Evolutionary conservation across 192 early-diverging fungal genomes (phyloP).

Genomic region (Radiomyces spectabilis): DNA sequence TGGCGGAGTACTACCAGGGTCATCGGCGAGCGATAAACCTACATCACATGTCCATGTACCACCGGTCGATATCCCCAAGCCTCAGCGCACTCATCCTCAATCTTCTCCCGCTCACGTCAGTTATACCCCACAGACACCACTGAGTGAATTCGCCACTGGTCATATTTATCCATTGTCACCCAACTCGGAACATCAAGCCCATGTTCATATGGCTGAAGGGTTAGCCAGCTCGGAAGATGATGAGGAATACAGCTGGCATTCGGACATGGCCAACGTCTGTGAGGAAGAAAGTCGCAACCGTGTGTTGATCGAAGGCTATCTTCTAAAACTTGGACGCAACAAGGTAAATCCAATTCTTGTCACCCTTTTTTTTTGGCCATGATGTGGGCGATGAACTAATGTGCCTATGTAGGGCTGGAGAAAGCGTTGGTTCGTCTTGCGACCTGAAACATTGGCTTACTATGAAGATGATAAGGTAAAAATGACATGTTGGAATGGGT

Average conservation of each 20-base stretch:
- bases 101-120: neutral
- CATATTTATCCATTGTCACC: conserved; percentile 23
- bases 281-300: conserved; percentile 37
- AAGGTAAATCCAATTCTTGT: conserved; percentile 25
- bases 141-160: conserved; percentile 11
- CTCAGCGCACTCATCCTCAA: neutral
- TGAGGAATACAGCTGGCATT: conserved; percentile 16
- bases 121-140: neutral
- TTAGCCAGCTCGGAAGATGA: conserved; percentile 25
- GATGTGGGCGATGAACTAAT: too few species aligned
- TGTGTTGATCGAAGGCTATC: conserved; percentile 43
- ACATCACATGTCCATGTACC: too few species aligned
- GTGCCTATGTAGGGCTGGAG: conserved; percentile 38
- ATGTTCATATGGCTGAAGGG: conserved; percentile 15
- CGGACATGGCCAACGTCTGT: conserved; percentile 21
- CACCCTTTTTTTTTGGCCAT: conserved; percentile 1
- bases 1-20: too few species aligned
- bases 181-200: conserved; percentile 10
- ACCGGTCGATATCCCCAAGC: too few species aligned
- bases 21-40: too few species aligned
- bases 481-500: too few species aligned
- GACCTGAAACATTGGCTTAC: conserved; percentile 46
- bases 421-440: conserved; percentile 58
- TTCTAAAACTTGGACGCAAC: conserved; percentile 45
- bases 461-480: conserved; percentile 54